Conservation (phyloP, 2,329 filamentous ascomycete genomes). For the Epichloe sp. region DNA sequence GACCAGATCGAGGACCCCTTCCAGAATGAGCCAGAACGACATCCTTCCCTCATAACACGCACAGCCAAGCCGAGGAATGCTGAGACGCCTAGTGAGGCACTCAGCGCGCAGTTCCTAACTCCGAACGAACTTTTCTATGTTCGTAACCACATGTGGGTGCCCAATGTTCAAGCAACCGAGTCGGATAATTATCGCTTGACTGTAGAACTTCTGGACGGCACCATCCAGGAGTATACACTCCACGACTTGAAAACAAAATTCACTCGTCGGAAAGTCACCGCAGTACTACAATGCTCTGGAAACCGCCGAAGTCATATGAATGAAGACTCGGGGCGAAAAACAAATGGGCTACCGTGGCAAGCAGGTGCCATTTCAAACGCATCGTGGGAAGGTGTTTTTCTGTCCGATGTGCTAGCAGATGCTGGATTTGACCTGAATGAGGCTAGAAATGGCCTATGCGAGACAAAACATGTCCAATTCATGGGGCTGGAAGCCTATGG, state of each 20-base stretch:
- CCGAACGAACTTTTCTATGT: slow-evolving; percentile 45
- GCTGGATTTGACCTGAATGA: slow-evolving; percentile 35
- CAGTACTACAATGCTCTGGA: slow-evolving; percentile 46
- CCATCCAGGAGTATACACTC: slow-evolving; percentile 38
- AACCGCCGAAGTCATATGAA: slow-evolving; percentile 49
- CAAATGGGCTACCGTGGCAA: slow-evolving; percentile 47
- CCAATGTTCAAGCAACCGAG: slow-evolving; percentile 26
- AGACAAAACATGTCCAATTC: slow-evolving; percentile 42
- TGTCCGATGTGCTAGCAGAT: slow-evolving; percentile 42
- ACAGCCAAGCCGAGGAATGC: slow-evolving; percentile 47
- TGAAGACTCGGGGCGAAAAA: slow-evolving; percentile 25
- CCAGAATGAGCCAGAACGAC: slow-evolving; percentile 36
- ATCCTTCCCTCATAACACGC: slow-evolving; percentile 35
- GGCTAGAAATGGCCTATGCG: slow-evolving; percentile 21
- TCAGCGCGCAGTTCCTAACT: slow-evolving; percentile 38
- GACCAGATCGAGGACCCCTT: slow-evolving; percentile 49
- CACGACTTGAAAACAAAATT: slow-evolving; percentile 40
- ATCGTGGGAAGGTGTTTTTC: slow-evolving; percentile 42
- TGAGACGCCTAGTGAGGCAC: slow-evolving; percentile 38
- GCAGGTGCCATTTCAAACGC: slow-evolving; percentile 48
- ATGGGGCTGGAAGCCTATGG: slow-evolving; percentile 47
- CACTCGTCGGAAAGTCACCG: slow-evolving; percentile 35
- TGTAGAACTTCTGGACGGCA: slow-evolving; percentile 43
- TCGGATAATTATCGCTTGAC: slow-evolving; percentile 32
- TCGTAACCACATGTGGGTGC: slow-evolving; percentile 53